phyloP scores from a whole-genome alignment of 495 filamentous ascomycete genomes.

The Hyaloscypha hepaticicola region DNA sequence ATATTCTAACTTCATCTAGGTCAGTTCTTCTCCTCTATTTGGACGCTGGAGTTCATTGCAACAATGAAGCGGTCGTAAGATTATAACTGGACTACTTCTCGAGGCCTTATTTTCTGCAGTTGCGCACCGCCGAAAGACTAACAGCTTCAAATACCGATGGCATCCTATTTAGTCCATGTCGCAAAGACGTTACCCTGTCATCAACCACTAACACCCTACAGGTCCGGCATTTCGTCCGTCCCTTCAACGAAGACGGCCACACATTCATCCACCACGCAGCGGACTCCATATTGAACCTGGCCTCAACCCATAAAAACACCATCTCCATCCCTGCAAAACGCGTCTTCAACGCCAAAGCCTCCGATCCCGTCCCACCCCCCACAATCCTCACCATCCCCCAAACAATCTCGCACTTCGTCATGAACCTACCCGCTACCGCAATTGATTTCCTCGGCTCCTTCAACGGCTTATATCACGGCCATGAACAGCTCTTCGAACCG shows the following conservation, averaged over 20 bases:
- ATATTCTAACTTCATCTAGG: neutral
- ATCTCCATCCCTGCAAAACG: slow-evolving; percentile 44
- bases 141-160: neutral
- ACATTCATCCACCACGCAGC: slow-evolving; percentile 73
- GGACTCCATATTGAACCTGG: slow-evolving; percentile 53
- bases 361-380: slow-evolving; percentile 38
- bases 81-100: too few species aligned
- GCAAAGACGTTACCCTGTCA: neutral
- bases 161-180: neutral
- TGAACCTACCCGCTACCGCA: slow-evolving; percentile 93
- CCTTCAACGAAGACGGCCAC: slow-evolving; percentile 78
- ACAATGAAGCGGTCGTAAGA: neutral
- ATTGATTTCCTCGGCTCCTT: slow-evolving; percentile 84
- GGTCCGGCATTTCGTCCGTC: slow-evolving; percentile 70
- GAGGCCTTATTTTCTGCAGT: too few species aligned
- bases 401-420: slow-evolving; percentile 85
- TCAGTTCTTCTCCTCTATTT: neutral
- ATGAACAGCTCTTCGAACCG: slow-evolving; percentile 64
- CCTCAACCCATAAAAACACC: slow-evolving; percentile 46
- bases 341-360: slow-evolving; percentile 28
- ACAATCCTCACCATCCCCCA: slow-evolving; percentile 56
- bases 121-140: neutral
- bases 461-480: slow-evolving; percentile 72
- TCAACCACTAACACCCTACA: slow-evolving; percentile 27
- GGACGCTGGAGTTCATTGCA: neutral